Evolutionary conservation across 192 early-diverging fungal genomes (phyloP).

Genomic region (Rhizoclosmatium globosum): DNA sequence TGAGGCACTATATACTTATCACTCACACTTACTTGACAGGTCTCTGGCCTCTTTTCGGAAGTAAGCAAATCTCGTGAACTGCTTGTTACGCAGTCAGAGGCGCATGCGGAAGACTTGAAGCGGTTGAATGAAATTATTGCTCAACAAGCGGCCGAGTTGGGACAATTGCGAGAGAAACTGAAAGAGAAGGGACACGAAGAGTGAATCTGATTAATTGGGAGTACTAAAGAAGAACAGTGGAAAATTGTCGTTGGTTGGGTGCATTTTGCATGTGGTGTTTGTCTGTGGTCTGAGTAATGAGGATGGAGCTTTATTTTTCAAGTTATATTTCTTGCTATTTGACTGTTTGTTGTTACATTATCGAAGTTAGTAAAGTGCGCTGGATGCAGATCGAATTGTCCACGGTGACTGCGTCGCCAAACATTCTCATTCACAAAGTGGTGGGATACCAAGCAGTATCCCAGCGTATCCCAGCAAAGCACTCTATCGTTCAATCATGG

Average conservation of each 20-base stretch:
- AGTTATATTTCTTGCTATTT: not conserved
- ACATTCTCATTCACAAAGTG: not conserved
- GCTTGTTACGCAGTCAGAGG: slow-evolving; percentile 17
- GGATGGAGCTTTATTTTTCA: not conserved
- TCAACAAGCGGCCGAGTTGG: slow-evolving; percentile 16
- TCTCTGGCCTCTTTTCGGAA: slow-evolving; percentile 35
- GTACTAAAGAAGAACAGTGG: not conserved
- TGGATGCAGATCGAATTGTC: no score
- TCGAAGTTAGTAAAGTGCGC: no score
- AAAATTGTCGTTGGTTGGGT: not conserved
- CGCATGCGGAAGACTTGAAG: slow-evolving; percentile 13
- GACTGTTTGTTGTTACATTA: not conserved
- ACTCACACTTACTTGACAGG: not conserved
- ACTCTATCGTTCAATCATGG: not conserved
- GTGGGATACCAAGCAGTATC: not conserved
- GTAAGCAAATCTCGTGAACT: slow-evolving; percentile 35
- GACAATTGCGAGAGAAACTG: slow-evolving; percentile 19
- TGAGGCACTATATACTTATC: not conserved
- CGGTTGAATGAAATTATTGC: slow-evolving; percentile 28
- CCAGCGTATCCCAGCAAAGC: not conserved
- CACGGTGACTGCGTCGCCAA: not conserved
- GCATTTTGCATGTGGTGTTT: not conserved
- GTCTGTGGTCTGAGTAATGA: not conserved
- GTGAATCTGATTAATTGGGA: no score
- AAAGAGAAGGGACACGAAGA: slow-evolving; percentile 7